phyloP scores from a whole-genome alignment of 495 filamentous ascomycete genomes.

The Aspergillus homomorphus region DNA sequence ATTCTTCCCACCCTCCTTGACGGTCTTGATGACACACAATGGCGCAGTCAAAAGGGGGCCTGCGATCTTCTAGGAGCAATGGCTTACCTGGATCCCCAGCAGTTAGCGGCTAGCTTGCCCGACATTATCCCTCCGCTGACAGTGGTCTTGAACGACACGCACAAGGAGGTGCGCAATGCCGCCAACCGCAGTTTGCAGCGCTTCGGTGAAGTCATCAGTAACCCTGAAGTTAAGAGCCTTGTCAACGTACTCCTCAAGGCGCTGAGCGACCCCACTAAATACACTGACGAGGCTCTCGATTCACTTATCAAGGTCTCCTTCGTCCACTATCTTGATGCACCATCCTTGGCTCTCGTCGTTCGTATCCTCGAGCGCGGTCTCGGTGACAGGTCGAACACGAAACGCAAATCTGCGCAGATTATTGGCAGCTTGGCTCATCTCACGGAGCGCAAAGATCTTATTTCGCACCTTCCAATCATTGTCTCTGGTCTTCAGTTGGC shows the following conservation, averaged over 20 bases:
- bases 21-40: slow-evolving; percentile 90
- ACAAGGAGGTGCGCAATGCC: slow-evolving; percentile 89
- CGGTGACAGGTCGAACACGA: slow-evolving; percentile 85
- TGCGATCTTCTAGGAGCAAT: slow-evolving; percentile 95
- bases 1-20: slow-evolving; percentile 89
- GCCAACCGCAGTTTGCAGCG: slow-evolving; percentile 95
- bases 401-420: slow-evolving; percentile 92
- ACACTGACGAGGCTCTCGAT: slow-evolving; percentile 93
- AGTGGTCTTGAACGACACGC: slow-evolving; percentile 89
- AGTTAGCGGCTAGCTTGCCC: slow-evolving; percentile 85
- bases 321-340: slow-evolving; percentile 92
- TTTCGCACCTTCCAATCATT: slow-evolving; percentile 85
- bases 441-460: slow-evolving; percentile 91
- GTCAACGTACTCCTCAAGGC: slow-evolving; percentile 92
- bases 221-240: slow-evolving; percentile 89
- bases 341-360: slow-evolving; percentile 88
- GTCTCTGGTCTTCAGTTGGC: slow-evolving; percentile 87
- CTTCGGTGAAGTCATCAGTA: slow-evolving; percentile 97
- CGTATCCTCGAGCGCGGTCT: slow-evolving; percentile 93
- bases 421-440: slow-evolving; percentile 96
- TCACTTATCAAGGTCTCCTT: slow-evolving; percentile 93
- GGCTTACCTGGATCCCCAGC: slow-evolving; percentile 95
- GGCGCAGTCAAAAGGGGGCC: slow-evolving; percentile 97
- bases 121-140: slow-evolving; percentile 96
- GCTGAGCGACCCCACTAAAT: slow-evolving; percentile 93